A percentile compares a stretch with the other conserved stretches of the same genome.
phyloP scores from a whole-genome alignment of 495 filamentous ascomycete species.

The Podospora conica region DNA sequence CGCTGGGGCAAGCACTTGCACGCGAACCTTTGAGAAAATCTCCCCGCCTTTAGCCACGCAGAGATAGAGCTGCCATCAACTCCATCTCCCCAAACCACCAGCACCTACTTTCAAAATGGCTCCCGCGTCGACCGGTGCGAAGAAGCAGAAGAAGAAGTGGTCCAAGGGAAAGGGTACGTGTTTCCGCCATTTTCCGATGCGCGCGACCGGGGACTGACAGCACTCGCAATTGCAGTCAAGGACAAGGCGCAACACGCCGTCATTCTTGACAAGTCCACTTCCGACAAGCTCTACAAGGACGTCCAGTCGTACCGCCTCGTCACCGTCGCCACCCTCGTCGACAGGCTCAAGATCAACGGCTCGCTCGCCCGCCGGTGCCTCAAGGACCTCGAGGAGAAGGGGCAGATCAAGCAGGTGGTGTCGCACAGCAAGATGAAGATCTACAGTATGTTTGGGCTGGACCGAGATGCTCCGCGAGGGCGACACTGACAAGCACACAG shows the following conservation, averaged over 20 bases:
- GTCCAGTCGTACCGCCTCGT: conserved; percentile 99
- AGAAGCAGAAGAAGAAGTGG: conserved; percentile 99
- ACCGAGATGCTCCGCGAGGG: not conserved
- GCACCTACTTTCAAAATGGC: conserved; percentile 50
- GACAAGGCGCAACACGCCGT: conserved; percentile 99
- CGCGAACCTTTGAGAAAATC: conserved; percentile 24
- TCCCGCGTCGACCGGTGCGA: conserved; percentile 77
- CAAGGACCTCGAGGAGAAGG: conserved; percentile 93
- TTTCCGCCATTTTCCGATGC: conserved; percentile 5
- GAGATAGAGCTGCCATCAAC: conserved; percentile 26
- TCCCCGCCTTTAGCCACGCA: conserved; percentile 34
- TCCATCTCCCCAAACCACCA: conserved; percentile 36
- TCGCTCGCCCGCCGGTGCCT: conserved; percentile 86
- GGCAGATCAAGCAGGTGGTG: conserved; percentile 96
- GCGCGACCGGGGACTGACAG: conserved; percentile 3
- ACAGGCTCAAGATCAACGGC: conserved; percentile 99
- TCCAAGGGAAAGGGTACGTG: conserved; percentile 82
- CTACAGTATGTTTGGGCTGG: conserved; percentile 70
- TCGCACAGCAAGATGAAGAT: conserved; percentile 94
- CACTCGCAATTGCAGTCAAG: conserved; percentile 65
- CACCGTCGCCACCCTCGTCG: conserved; percentile 97
- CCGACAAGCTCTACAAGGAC: conserved; percentile 94
- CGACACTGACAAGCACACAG: conserved; percentile 42
- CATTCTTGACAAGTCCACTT: conserved; percentile 70
- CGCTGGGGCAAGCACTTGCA: conserved; percentile 6